These are phyloP conservation scores for Russula olivacea DNA, from an alignment of 768 basidiomycete genomes.

Conservation along the genomic window DNA sequence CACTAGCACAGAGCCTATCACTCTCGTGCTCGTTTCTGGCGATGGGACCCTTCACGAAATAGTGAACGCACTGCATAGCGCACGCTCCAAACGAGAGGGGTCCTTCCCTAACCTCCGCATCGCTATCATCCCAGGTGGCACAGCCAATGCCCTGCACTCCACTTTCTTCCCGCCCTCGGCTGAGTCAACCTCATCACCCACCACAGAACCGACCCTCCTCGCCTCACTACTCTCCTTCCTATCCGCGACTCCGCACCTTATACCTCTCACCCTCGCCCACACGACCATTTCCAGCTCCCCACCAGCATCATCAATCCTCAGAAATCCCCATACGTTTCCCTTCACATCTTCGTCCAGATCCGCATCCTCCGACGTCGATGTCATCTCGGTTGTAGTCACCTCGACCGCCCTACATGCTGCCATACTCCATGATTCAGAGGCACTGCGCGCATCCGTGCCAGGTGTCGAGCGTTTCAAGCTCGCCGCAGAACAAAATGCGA, in stretches of 20 bases:
- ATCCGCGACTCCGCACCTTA: slow-evolving; percentile 23
- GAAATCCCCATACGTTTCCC: not conserved
- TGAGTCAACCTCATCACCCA: slow-evolving; percentile 15
- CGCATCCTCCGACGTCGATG: slow-evolving; percentile 4
- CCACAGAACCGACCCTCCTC: slow-evolving; percentile 39
- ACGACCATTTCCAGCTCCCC: slow-evolving; percentile 37
- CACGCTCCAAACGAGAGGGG: not conserved
- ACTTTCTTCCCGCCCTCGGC: slow-evolving; percentile 67
- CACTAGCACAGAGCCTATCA: slow-evolving; percentile 31
- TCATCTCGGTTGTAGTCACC: slow-evolving; percentile 72
- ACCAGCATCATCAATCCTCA: slow-evolving; percentile 5
- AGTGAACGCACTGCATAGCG: slow-evolving; percentile 49
- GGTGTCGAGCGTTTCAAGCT: slow-evolving; percentile 82
- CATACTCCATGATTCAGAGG: slow-evolving; percentile 78
- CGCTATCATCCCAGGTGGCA: slow-evolving; percentile 67
- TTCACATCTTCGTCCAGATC: not conserved
- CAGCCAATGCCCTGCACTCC: slow-evolving; percentile 88
- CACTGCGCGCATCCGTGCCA: slow-evolving; percentile 59
- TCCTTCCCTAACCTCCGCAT: slow-evolving; percentile 33
- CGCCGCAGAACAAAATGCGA: slow-evolving; percentile 71
- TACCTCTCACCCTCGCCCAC: slow-evolving; percentile 49
- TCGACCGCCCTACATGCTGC: slow-evolving; percentile 83
- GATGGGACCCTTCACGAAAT: slow-evolving; percentile 93
- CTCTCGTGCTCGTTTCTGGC: slow-evolving; percentile 67
- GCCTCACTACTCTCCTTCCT: slow-evolving; percentile 28